Evolutionary conservation across 2,329 filamentous ascomycete genomes (phyloP), one percentile per base, ranked within the genome.

Genomic region (Fusarium secorum): DNA sequence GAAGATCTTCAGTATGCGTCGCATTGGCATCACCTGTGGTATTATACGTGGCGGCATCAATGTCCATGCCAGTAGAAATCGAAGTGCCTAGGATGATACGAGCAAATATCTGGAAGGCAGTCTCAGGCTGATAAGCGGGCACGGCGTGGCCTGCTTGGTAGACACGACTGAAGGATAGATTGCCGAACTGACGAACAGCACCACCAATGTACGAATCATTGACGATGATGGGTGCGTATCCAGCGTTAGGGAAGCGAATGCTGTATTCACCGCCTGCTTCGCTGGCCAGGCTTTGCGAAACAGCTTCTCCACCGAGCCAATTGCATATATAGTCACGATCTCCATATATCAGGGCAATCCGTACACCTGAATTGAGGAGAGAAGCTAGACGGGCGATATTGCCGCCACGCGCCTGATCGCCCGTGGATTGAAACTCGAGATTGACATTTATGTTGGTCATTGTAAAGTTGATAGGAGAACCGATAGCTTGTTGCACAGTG

Each of bases 171-270:
- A 92, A 92, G 20, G 86, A 89, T 58, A 92, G 85, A 73, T 95
- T 95, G 15, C 91, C 93, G 74, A 89, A 93, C 78, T 96, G 92
- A 7, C 93, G 87, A 0, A 93, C 92, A 60, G 88, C 87, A 24
- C 93, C 93, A 55, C 88, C 92, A 76, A 90, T 88, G 79, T 91
- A 91, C 11, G 86, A 84, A 30, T 85, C 85, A 76, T 93, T 92
- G 42, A 93, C 89, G 17, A 89, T 82, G 68, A 96, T 89, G 18
- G 91, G 88, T 1, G 89, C 87, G 77, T 96, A 96, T 2, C 92
- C 93, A 1, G 93, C 90, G 0, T 82, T 78, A 4, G 85, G 81
- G 77, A 95, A 96, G 32, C 81, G 79, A 3, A 81, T 79, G 1
- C 83, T 80, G 69, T 91, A 89, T 22, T 80, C 74, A 20, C 78